Base-by-base conservation (phyloP, 495 filamentous ascomycete species). In the Rhypophila decipiens region DNA sequence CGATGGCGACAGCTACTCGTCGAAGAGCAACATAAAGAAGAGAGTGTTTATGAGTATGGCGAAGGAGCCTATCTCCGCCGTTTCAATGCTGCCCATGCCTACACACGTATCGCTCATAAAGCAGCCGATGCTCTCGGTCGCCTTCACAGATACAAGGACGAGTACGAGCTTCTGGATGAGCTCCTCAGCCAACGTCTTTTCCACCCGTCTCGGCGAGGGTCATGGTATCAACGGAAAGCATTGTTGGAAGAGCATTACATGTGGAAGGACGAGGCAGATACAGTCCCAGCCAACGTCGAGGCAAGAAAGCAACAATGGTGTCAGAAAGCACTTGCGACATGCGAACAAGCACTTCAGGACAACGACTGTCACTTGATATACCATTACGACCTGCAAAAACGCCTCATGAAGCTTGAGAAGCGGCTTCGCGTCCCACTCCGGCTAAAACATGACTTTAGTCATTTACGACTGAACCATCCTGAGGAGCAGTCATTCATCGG, bases 191-290 rank as follows among this genome's bases (percentile, higher is more conserved):
- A 97, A 56, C 79, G 76, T 4, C 75, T 94, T 10, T 96, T 96
- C 61, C 91, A 97, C 60, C 72, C 84, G 33, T 77, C 88, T 12
- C 77, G 91, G 21, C 82, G 91, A 19, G 93, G 93, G 1, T 82
- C 82, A 1, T 98, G 93, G 93, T 97, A 96, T 59, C 90, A 96
- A 63, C 87, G 93, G 13, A 96, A 90, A 68, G 93, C 93, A 1
- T 67, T 98, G 5, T 63, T 98, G 15, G 93, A 98, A 68, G 93
- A 98, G 65, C 88, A 90, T 53, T 97, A 98, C 59, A 90, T 96
- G 87, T 73, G 78, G 61, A 71, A 73, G 1, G 57, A 86, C 2
- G 76, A 72, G 1, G 69, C 80, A 0, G 57, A 63, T 1, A 67
- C 62, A 1, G 46, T 57, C 3, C 61, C 60, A 17, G 34, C 47